phyloP scores from a whole-genome alignment of 2,329 filamentous ascomycete species.

The Rhynchosporium secalis region DNA sequence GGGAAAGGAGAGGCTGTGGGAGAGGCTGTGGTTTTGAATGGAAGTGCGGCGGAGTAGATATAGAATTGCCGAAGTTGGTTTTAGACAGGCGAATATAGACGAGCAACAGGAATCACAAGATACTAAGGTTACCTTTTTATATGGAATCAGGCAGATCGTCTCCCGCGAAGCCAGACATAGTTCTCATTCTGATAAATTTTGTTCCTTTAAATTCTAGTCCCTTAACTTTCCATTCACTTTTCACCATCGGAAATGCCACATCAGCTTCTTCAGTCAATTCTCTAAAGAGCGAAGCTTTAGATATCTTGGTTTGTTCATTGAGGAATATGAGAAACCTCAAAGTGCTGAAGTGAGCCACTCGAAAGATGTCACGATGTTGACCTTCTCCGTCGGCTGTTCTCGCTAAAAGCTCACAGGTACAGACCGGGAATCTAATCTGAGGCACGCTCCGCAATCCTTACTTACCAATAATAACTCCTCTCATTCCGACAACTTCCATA shows the following conservation, averaged over 20 bases:
- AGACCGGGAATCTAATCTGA: background rate
- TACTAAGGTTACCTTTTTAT: background rate
- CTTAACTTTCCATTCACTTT: too few species aligned
- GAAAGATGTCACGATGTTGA: background rate
- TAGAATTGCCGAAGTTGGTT: background rate
- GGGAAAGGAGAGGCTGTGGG: conserved; percentile 26
- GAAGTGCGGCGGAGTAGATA: background rate
- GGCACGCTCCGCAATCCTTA: too few species aligned
- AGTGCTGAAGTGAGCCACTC: background rate
- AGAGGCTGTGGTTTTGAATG: conserved; percentile 18
- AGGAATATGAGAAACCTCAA: too few species aligned
- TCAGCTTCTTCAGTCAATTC: too few species aligned
- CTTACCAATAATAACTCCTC: too few species aligned
- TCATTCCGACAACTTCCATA: background rate
- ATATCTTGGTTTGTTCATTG: too few species aligned
- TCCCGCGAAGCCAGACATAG: too few species aligned
- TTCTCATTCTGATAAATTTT: too few species aligned
- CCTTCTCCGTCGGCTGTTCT: conserved; percentile 7
- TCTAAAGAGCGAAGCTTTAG: too few species aligned
- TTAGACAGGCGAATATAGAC: background rate
- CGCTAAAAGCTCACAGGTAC: background rate
- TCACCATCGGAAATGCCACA: too few species aligned
- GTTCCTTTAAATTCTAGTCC: too few species aligned
- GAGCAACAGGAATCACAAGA: background rate
- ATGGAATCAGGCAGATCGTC: too few species aligned